Conservation (phyloP, 495 filamentous ascomycete genomes). For the Tuber melanosporum region DNA sequence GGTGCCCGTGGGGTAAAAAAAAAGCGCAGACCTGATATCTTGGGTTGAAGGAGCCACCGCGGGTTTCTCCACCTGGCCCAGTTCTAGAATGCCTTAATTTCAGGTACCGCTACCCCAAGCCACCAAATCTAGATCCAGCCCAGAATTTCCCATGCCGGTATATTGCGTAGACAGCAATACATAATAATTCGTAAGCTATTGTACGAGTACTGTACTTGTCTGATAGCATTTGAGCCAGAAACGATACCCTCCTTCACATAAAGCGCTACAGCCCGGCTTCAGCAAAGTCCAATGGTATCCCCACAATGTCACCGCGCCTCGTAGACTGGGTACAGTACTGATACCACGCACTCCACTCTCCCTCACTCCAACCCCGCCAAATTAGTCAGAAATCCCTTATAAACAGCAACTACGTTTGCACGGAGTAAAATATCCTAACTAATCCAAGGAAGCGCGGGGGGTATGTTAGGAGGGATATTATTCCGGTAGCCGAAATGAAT, state of each 20-base stretch:
- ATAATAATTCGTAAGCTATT: background rate
- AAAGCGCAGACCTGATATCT: background rate
- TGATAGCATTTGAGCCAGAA: background rate
- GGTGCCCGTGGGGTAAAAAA: background rate
- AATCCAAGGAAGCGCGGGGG: background rate
- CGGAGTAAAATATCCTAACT: background rate
- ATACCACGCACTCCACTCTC: background rate
- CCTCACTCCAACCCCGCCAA: background rate
- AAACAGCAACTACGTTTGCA: background rate
- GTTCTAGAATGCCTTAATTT: background rate
- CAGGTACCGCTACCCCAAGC: background rate
- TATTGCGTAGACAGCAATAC: background rate
- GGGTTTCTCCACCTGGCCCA: background rate
- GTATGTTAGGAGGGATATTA: background rate
- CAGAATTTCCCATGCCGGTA: background rate
- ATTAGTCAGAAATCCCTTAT: background rate
- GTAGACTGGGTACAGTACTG: background rate
- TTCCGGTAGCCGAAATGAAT: background rate
- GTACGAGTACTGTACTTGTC: background rate
- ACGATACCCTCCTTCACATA: background rate
- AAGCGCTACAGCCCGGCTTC: background rate
- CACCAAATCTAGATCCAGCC: background rate
- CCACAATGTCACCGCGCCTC: background rate
- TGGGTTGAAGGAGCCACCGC: background rate
- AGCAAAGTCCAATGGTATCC: background rate